Evolutionary conservation across 768 basidiomycete species (phyloP), one percentile per base, ranked within the genome.

Genomic region (Megacollybia marginata): DNA sequence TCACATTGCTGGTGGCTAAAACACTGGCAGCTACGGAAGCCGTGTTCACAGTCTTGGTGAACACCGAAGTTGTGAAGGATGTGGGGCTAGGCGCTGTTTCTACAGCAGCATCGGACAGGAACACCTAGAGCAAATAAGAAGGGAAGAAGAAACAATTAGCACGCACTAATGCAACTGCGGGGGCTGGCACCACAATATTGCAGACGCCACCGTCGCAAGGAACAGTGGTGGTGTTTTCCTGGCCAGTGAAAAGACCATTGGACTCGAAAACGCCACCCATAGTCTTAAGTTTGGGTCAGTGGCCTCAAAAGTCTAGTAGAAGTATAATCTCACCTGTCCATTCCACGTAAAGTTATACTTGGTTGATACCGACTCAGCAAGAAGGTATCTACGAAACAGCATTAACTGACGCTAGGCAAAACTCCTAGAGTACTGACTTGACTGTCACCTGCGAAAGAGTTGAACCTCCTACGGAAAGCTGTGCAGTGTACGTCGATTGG

Each of bases 131-230:
- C 23, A 6, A 28, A 28, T 28, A 28, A 28, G 23, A 28, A 28
- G 23, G 23, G 23, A 28, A 28, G 23, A 28, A 28, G 6, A 28
- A 6, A 28, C 6, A 28, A 28, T 28, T 28, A 28, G 6, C 23
- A 28, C 23, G 23, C 51, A 92, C 84, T 42, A 92, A 70, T 1
- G 87, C 87, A 53, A 85, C 81, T 34, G 79, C 79, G 0, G 90
- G 88, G 0, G 86, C 84, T 32, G 78, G 75, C 43, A 91, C 78
- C 7, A 71, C 71, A 46, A 91, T 69, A 23, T 64, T 55, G 62
- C 89, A 91, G 0, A 68, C 67, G 8, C 61, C 62, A 43, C 69
- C 66, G 55, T 82, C 70, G 56, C 88, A 92, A 8, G 63, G 49
- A 32, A 88, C 68, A 0, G 74, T 82, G 33, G 73, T 66, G 7